phyloP scores from a whole-genome alignment of 2,329 filamentous ascomycete genomes.

The Fragosphaeria purpurea region DNA sequence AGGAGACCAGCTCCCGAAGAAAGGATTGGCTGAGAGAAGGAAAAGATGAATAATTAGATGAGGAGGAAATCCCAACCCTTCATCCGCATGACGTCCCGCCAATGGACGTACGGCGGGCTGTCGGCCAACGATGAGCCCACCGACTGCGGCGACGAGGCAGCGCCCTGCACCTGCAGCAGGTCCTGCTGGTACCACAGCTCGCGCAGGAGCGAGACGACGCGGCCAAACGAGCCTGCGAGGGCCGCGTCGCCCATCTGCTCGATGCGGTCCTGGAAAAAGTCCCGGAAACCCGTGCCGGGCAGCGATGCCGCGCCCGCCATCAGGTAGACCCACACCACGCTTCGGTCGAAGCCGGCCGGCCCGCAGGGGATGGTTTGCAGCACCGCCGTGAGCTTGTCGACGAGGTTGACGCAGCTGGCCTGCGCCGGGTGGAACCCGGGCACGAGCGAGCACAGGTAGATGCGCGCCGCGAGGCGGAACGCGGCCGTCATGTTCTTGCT shows the following conservation, averaged over 20 bases:
- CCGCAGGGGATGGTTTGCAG: slow-evolving; percentile 78
- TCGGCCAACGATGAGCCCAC: slow-evolving; percentile 26
- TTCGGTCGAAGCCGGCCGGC: slow-evolving; percentile 74
- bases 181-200: slow-evolving; percentile 81
- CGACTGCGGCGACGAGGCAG: slow-evolving; percentile 23
- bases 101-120: slow-evolving; percentile 63
- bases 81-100: slow-evolving; percentile 86
- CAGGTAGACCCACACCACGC: slow-evolving; percentile 86
- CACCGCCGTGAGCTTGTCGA: slow-evolving; percentile 65
- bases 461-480: slow-evolving; percentile 84
- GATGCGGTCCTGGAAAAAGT: slow-evolving; percentile 66
- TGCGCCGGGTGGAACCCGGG: slow-evolving; percentile 75
- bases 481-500: slow-evolving; percentile 80
- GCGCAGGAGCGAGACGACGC: slow-evolving; percentile 65
- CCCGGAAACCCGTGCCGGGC: slow-evolving; percentile 63
- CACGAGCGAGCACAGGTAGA: slow-evolving; percentile 94
- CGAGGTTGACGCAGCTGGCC: slow-evolving; percentile 62
- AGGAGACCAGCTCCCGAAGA: slow-evolving; percentile 11
- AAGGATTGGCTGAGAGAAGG: slow-evolving; percentile 17
- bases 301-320: slow-evolving; percentile 73
- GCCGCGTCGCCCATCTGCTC: slow-evolving; percentile 66
- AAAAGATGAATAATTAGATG: slow-evolving; percentile 44
- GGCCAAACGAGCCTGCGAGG: slow-evolving; percentile 74
- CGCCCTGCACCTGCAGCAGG: slow-evolving; percentile 14
- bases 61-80: slow-evolving; percentile 90